Base-by-base conservation (phyloP, 148 eudicot species). In the Cornus kousa region DNA sequence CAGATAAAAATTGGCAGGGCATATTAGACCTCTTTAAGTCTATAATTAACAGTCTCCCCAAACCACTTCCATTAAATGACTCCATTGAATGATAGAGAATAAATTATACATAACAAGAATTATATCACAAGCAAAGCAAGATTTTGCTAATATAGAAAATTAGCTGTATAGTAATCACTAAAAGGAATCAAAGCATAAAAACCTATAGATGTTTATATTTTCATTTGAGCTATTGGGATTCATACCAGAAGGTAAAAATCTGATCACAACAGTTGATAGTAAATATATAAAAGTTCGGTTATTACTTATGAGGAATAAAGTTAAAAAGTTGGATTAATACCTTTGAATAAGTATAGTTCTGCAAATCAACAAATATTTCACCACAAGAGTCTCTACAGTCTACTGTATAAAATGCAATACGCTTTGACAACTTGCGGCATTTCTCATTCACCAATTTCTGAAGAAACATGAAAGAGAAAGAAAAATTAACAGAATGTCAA, bases 351-450 rank as follows among this genome's bases (percentile, higher is more conserved):
- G 86, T 74, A 85, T 91, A 89, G 68, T 83, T 84, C 85, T 94
- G 93, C 87, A 96, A 80, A 88, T 96, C 98, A 80, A 86, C 94
- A 88, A 96, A 96, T 79, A 96, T 89, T 79, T 96, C 99, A 77
- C 99, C 99, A 81, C 99, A 94, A 64, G 95, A 89, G 73, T 85
- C 99, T 68, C 97, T 86, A 78, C 98, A 96, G 67, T 96, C 98
- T 70, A 94, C 97, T 10, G 94, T 76, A 77, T 92, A 96, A 83
- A 94, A 96, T 70, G 98, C 91, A 74, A 94, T 79, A 53, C 86
- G 98, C 90, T 92, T 96, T 60, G 90, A 87, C 80, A 78, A 71
- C 83, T 89, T 96, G 78, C 92, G 95, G 70, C 99, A 96, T 82
- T 86, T 92, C 81, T 90, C 94, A 85, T 96, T 91, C 53, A 96